Conservation (phyloP, 495 filamentous ascomycete genomes). For the Pseudomonodictys pantanalensis region DNA sequence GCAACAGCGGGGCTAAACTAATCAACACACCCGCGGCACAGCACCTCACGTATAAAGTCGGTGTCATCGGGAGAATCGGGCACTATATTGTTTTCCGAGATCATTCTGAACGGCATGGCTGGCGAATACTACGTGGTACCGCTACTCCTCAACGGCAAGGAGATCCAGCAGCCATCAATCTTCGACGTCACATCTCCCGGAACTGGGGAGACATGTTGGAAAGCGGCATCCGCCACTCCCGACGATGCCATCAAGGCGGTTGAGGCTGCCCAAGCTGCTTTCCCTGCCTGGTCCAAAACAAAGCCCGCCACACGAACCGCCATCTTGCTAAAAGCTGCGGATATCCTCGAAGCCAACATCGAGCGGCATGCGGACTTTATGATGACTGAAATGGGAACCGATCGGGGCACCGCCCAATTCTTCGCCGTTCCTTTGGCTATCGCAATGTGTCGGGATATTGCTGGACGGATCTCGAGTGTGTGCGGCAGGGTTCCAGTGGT, state of each 20-base stretch:
- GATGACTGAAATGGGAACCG: slow-evolving; percentile 65
- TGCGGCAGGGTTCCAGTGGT: slow-evolving; percentile 58
- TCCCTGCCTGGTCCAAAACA: slow-evolving; percentile 64
- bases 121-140: too few relatives aligned
- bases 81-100: too few relatives aligned
- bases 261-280: slow-evolving; percentile 62
- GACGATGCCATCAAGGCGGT: slow-evolving; percentile 61
- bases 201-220: slow-evolving; percentile 58
- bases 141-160: slow-evolving; percentile 68
- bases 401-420: slow-evolving; percentile 29
- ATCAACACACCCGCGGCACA: too few relatives aligned
- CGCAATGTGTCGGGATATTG: slow-evolving; percentile 64
- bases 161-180: slow-evolving; percentile 55
- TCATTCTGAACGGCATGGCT: too few relatives aligned
- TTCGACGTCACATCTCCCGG: slow-evolving; percentile 66
- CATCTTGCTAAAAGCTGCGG: slow-evolving; percentile 67
- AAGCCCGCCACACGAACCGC: slow-evolving; percentile 61
- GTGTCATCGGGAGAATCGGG: too few relatives aligned
- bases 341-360: slow-evolving; percentile 58
- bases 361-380: slow-evolving; percentile 63
- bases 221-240: slow-evolving; percentile 58
- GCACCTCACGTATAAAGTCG: too few relatives aligned
- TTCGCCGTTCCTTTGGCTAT: slow-evolving; percentile 59
- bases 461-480: slow-evolving; percentile 60
- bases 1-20: too few relatives aligned